Base-by-base conservation (phyloP, 2,329 filamentous ascomycete genomes). In the Zarea fungicola region DNA sequence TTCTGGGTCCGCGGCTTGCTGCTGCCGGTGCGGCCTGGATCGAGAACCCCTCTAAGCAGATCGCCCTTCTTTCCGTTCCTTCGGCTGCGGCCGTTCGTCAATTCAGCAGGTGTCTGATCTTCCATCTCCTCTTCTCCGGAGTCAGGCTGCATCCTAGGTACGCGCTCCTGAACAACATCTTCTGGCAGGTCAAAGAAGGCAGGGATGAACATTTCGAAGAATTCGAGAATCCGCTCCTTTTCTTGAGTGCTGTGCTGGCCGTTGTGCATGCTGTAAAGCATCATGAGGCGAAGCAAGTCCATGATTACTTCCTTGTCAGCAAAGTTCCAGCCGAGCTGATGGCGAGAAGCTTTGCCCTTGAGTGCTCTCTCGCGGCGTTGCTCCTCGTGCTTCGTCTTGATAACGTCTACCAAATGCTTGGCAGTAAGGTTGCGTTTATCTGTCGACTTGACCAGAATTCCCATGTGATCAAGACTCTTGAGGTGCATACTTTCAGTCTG, bases 391-490 rank as follows among this genome's bases (percentile, higher is more conserved):
- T 90, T 95, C 42, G 89, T 90, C 67, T 93, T 90, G 62, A 97
- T 91, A 52, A 93, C 85, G 58, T 90, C 87, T 28, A 93, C 85
- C 10, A 99, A 81, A 50, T 92, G 87, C 70, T 97, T 97, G 4
- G 86, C 84, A 42, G 92, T 87, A 52, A 96, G 87, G 56, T 89
- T 85, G 57, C 90, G 86, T 78, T 97, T 97, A 69, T 99, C 93
- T 31, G 80, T 84, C 54, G 84, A 81, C 70, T 93, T 95, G 60
- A 89, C 87, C 46, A 89, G 84, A 52, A 95, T 90, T 18, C 90
- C 90, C 78, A 97, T 95, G 62, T 99, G 93, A 62, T 99, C 93
- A 45, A 99, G 81, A 65, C 90, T 96, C 72, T 90, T 95, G 70
- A 95, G 88, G 68, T 96, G 95, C 73, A 95, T 92, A 60, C 87